Percentiles rank a stretch among this genome's conserved stretches.
These are phyloP conservation scores for Aspergillus intermedius DNA, from an alignment of 2,329 filamentous ascomycete species.

Conservation along the genomic window DNA sequence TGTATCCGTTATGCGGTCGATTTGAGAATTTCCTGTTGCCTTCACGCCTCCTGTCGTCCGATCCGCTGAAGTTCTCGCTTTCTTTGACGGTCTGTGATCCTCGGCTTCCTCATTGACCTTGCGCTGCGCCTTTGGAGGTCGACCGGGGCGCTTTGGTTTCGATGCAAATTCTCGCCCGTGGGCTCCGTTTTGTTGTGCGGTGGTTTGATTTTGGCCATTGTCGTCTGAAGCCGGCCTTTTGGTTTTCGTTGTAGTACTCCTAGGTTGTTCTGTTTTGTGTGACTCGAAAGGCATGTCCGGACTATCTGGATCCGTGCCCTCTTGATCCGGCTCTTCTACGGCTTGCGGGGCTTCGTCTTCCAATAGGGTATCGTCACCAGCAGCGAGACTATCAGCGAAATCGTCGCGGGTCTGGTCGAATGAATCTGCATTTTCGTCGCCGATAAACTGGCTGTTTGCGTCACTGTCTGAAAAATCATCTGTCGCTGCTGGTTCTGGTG, in stretches of 20 bases:
- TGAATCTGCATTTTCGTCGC: constrained; percentile 28
- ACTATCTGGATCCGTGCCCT: constrained; percentile 14
- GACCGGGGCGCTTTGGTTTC: constrained; percentile 25
- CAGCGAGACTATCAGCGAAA: constrained; percentile 20
- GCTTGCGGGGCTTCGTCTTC: constrained; percentile 3
- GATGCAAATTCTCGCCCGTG: constrained; percentile 12
- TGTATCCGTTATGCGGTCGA: constrained; percentile 39
- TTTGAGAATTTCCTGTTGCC: constrained; percentile 27
- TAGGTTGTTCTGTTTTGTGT: constrained; percentile 8
- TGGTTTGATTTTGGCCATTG: constrained; percentile 7
- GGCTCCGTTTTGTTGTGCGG: constrained; percentile 11
- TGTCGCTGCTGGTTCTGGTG: constrained; percentile 16
- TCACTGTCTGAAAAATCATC: constrained; percentile 33
- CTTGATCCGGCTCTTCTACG: constrained; percentile 10
- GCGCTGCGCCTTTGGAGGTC: constrained; percentile 24
- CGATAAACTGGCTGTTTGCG: constrained; percentile 20
- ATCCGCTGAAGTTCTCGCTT: constrained; percentile 20
- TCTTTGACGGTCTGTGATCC: constrained; percentile 26
- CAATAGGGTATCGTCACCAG: constrained; percentile 5
- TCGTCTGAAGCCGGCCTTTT: constrained; percentile 9
- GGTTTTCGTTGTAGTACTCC: constrained; percentile 11
- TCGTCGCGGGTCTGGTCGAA: constrained; percentile 21
- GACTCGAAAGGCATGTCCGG: constrained; percentile 7
- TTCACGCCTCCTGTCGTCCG: constrained; percentile 17
- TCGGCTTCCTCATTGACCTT: constrained; percentile 13